These are phyloP conservation scores for Prunus davidiana DNA, from an alignment of 306 rosid species.

Conservation along the genomic window DNA sequence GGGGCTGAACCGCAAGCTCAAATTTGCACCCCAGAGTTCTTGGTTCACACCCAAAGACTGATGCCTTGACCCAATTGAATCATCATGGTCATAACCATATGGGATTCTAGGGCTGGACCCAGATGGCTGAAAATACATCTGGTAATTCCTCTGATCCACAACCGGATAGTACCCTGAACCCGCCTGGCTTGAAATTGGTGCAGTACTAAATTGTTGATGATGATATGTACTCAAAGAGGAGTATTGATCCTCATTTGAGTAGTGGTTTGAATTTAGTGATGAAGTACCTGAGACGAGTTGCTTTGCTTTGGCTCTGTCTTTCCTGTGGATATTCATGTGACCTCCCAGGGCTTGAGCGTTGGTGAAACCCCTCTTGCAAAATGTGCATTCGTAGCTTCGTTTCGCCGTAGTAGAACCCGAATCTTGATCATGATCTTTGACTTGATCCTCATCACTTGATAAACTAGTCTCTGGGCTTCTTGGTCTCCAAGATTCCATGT, in stretches of 20 bases:
- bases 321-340: constrained; percentile 92
- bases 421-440: constrained; percentile 16
- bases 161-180: constrained; percentile 20
- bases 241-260: constrained; percentile 19
- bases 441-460: constrained; percentile 55
- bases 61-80: constrained; percentile 24
- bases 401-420: constrained; percentile 17
- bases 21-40: constrained; percentile 55
- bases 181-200: constrained; percentile 28
- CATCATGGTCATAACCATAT: constrained; percentile 11
- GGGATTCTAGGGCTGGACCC: constrained; percentile 23
- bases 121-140: constrained; percentile 35
- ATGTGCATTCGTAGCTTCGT: constrained; percentile 79
- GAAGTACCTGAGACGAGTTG: constrained; percentile 26
- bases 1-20: constrained; percentile 60
- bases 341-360: constrained; percentile 97
- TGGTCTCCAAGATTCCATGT: constrained; percentile 45
- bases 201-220: background rate
- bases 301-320: constrained; percentile 68
- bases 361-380: constrained; percentile 89
- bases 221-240: constrained; percentile 12
- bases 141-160: constrained; percentile 42
- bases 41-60: constrained; percentile 36
- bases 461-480: constrained; percentile 37
- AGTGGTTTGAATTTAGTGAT: constrained; percentile 8